phyloP scores from a whole-genome alignment of 2,329 filamentous ascomycete species.

The Fusarium veterinarium region DNA sequence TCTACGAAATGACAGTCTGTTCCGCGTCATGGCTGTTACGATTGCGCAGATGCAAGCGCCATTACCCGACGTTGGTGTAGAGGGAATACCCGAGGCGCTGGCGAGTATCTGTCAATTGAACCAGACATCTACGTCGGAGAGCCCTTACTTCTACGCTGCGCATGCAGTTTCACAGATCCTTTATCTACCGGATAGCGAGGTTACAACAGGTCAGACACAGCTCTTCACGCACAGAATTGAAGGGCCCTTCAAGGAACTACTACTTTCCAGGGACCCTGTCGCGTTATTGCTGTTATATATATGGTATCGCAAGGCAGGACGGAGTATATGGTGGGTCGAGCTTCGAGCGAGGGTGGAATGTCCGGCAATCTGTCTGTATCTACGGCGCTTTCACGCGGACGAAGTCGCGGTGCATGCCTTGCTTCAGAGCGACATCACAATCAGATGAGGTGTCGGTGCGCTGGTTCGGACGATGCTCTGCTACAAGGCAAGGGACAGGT shows the following conservation, averaged over 20 bases:
- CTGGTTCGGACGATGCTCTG: accelerated
- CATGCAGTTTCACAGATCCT: slow-evolving; percentile 51
- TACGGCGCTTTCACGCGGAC: slow-evolving; percentile 46
- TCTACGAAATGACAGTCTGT: slow-evolving; percentile 51
- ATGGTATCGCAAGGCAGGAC: slow-evolving; percentile 56
- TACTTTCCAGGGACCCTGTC: slow-evolving; percentile 50
- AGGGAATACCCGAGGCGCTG: slow-evolving; percentile 42
- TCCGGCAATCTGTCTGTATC: slow-evolving; percentile 54
- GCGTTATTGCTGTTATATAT: slow-evolving; percentile 56
- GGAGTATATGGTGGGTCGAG: slow-evolving; percentile 58
- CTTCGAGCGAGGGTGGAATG: slow-evolving; percentile 56
- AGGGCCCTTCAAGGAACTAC: slow-evolving; percentile 48
- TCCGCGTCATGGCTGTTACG: slow-evolving; percentile 47
- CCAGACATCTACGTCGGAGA: slow-evolving; percentile 49
- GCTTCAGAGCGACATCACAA: slow-evolving; percentile 49
- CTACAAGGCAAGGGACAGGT: accelerated
- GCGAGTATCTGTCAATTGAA: slow-evolving; percentile 42
- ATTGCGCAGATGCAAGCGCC: slow-evolving; percentile 53
- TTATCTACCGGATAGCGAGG: slow-evolving; percentile 43
- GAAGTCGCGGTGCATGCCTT: slow-evolving; percentile 46
- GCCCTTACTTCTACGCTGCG: slow-evolving; percentile 53
- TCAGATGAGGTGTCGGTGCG: accelerated
- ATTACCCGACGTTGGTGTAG: slow-evolving; percentile 43
- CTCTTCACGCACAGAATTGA: slow-evolving; percentile 51
- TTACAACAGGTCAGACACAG: slow-evolving; percentile 48